Conservation (phyloP, 768 basidiomycete genomes). For the Psilocybe azurescens region DNA sequence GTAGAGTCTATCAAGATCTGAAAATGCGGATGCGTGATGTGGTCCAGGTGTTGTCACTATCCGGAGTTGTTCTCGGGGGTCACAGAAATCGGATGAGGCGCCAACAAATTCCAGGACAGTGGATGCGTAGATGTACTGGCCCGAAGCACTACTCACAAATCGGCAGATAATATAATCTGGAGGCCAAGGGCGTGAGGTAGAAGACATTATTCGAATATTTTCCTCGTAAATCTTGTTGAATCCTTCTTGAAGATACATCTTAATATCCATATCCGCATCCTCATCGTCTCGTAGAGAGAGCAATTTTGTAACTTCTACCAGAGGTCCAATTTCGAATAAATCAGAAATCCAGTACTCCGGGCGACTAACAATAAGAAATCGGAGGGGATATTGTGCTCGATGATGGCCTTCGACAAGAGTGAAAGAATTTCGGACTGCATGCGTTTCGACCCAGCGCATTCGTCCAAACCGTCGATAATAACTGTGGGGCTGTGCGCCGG, state of each 20-base stretch:
- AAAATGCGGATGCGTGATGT: background rate
- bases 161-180: background rate
- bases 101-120: conserved; percentile 13
- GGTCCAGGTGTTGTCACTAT: background rate
- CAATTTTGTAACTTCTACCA: background rate
- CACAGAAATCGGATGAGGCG: background rate
- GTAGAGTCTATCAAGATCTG: background rate
- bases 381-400: background rate
- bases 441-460: conserved; percentile 2
- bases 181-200: conserved; percentile 3
- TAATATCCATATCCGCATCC: background rate
- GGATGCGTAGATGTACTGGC: conserved; percentile 18
- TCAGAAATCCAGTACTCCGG: background rate
- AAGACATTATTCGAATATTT: conserved; percentile 1
- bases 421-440: background rate
- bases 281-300: background rate
- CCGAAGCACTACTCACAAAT: conserved; percentile 6
- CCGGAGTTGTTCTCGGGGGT: background rate
- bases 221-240: background rate
- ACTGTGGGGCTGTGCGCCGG: background rate
- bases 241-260: background rate
- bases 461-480: conserved; percentile 17
- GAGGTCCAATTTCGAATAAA: background rate
- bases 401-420: background rate
- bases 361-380: background rate